Percentiles rank a stretch among this genome's conserved stretches.
These are phyloP conservation scores for Coelastrella sp. DNA, from an alignment of 139 green algal genomes.

Conservation along the genomic window DNA sequence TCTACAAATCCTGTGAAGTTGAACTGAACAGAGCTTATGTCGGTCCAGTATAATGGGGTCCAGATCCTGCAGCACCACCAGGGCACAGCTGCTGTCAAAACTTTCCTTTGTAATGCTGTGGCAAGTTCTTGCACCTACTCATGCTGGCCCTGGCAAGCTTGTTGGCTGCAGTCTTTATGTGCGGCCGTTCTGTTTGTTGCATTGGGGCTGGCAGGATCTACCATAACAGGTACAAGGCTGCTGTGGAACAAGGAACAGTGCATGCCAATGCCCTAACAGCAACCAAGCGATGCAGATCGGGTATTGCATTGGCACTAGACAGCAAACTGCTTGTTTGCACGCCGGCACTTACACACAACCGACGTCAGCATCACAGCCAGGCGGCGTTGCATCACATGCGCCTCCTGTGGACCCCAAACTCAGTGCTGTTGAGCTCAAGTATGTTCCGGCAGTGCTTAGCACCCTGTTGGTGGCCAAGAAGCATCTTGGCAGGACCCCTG, in stretches of 20 bases:
- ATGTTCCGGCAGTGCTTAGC: conserved; percentile 30
- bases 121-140: neutral
- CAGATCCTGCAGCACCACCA: conserved; percentile 16
- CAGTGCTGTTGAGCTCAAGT: conserved; percentile 16
- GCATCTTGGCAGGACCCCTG: conserved; percentile 10
- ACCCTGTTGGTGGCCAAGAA: neutral
- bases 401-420: neutral
- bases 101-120: neutral
- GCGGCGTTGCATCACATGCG: conserved; percentile 35
- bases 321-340: neutral
- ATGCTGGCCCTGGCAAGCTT: neutral
- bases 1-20: conserved; percentile 52
- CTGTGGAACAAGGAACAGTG: no score
- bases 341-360: conserved; percentile 27
- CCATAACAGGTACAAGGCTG: no score
- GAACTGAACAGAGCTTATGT: conserved; percentile 38
- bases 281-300: no score
- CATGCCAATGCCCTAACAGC: no score
- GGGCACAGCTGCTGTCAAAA: neutral
- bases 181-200: no score
- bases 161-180: no score
- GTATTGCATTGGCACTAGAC: neutral
- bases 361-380: conserved; percentile 32
- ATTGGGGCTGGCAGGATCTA: no score
- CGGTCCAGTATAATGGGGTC: conserved; percentile 44